A percentile compares a stretch with the other conserved stretches of the same genome.
Conservation (phyloP, 768 basidiomycete species). For the Russula lepida region DNA sequence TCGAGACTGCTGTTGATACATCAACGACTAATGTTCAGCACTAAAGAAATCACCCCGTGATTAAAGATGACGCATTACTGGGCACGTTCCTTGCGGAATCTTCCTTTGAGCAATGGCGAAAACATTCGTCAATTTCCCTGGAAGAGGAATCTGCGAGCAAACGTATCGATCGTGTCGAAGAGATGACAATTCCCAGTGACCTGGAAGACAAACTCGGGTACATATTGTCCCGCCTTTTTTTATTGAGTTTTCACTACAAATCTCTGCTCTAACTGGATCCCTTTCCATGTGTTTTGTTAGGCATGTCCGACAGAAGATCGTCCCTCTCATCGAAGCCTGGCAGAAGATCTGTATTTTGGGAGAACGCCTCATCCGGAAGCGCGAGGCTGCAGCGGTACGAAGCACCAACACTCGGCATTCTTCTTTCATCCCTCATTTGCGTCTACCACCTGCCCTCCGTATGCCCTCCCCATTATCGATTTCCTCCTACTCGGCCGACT, state of each 20-base stretch:
- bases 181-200: slow-evolving; percentile 90
- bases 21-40: slow-evolving; percentile 1
- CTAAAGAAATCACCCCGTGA: slow-evolving; percentile 78
- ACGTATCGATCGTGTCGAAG: slow-evolving; percentile 70
- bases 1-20: neutral
- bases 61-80: slow-evolving; percentile 81
- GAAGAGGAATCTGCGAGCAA: slow-evolving; percentile 86
- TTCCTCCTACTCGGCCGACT: slow-evolving; percentile 27
- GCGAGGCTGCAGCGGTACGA: slow-evolving; percentile 89
- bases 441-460: slow-evolving; percentile 41
- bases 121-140: slow-evolving; percentile 61
- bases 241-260: neutral
- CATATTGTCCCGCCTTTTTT: neutral
- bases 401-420: slow-evolving; percentile 44
- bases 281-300: slow-evolving; percentile 31
- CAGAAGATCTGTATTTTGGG: slow-evolving; percentile 79
- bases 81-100: slow-evolving; percentile 74
- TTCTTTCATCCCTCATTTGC: slow-evolving; percentile 62
- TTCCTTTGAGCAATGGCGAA: slow-evolving; percentile 84
- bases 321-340: slow-evolving; percentile 80
- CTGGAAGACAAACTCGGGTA: slow-evolving; percentile 84
- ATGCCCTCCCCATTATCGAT: slow-evolving; percentile 26
- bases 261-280: neutral
- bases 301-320: slow-evolving; percentile 66
- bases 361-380: slow-evolving; percentile 83